Evolutionary conservation across 2,329 filamentous ascomycete species (phyloP), one percentile per base, ranked within the genome.

Genomic region (Triangularia setosa): DNA sequence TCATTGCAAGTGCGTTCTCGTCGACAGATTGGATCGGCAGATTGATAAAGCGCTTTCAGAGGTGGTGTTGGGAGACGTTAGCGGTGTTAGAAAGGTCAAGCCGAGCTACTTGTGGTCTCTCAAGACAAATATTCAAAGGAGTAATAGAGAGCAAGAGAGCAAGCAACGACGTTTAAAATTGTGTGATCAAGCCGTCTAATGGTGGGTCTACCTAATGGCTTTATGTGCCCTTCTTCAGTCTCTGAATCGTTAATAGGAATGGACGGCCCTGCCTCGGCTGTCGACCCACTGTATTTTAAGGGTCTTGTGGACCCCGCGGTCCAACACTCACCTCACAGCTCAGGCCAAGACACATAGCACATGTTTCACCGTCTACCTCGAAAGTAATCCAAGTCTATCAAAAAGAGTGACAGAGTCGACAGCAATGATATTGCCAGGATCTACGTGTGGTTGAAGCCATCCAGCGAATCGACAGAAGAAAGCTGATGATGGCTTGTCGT

Each of bases 1-100:
- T 60, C 58, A 60, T 60, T 44, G 58, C 48, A 48, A 48, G 40
- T 48, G 40, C n/a, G 18, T 48, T 23, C 40, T 48, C n/a, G 18
- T 48, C 40, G 40, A 48, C 9, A 23, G 40, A 18, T 23, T 48
- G 40, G 40, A 48, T 23, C 40, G 40, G n/a, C 40, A 48, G 18
- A 48, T 21, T 23, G 40, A 48, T 18, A n/a, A 48, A 21, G 40
- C 40, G 40, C 7, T 21, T 23, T 5, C 6, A 23, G n/a, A 21
- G 40, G 16, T 48, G 40, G 40, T 48, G 40, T 23, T 48, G n/a
- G 18, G 6, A 48, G 18, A 48, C n/a, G 18, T 21, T 23, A n/a
- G n/a, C n/a, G n/a, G 40, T 33, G 27, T 28, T n/a, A n/a, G n/a
- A n/a, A n/a, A n/a, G n/a, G n/a, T n/a, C n/a, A n/a, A n/a, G 12